Conservation (phyloP, 2,329 filamentous ascomycete genomes). For the Ophiostoma novo-ulmi region DNA sequence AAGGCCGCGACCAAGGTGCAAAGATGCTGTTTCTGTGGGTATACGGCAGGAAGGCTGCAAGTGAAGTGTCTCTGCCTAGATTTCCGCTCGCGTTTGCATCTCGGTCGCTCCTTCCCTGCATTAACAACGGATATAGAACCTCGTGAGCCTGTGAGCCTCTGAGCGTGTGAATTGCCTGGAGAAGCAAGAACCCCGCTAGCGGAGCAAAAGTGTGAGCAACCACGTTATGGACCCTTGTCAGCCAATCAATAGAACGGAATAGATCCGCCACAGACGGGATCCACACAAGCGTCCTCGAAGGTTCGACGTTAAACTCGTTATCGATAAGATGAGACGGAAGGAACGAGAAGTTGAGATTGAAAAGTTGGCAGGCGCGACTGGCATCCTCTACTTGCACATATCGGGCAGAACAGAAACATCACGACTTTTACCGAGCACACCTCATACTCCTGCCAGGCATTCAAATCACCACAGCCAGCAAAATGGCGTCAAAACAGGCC, state of each 20-base stretch:
- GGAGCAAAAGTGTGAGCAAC: neutral
- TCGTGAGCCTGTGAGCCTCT: conserved; percentile 5
- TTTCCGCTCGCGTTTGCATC: neutral
- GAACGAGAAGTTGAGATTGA: neutral
- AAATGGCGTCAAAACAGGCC: conserved; percentile 12
- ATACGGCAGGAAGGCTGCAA: neutral
- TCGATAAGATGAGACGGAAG: conserved; percentile 9
- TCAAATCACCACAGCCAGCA: neutral
- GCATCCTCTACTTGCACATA: neutral
- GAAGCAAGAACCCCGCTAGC: conserved; percentile 11
- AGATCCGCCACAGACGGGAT: neutral
- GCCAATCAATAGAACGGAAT: neutral
- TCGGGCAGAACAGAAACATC: neutral
- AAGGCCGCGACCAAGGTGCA: neutral
- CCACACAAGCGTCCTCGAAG: conserved; percentile 13
- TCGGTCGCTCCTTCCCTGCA: neutral
- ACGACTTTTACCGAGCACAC: neutral
- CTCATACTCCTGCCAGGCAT: neutral
- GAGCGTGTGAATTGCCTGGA: neutral
- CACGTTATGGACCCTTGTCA: neutral
- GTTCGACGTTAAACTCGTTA: conserved; percentile 11
- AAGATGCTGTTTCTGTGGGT: neutral
- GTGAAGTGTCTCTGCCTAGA: neutral
- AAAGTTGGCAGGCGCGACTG: conserved; percentile 1
- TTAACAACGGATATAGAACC: neutral